Conservation (phyloP, 192 early-diverging fungal genomes). For the Linnemannia schmuckeri region DNA sequence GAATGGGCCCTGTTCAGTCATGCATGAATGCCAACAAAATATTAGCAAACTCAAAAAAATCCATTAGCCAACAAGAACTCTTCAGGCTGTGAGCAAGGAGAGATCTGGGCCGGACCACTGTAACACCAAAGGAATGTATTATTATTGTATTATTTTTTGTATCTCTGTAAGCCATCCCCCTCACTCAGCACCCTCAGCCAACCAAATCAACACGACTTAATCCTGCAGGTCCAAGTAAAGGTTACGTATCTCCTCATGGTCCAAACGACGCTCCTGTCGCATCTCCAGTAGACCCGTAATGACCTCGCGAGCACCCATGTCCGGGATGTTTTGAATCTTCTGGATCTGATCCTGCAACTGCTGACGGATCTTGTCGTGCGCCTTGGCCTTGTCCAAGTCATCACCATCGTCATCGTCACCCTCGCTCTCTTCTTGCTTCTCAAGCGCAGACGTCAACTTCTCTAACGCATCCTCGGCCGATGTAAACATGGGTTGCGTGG, state of each 20-base stretch:
- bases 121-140: neutral
- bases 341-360: conserved; percentile 38
- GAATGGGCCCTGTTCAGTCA: no score
- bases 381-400: conserved; percentile 34
- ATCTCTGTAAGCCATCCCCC: neutral
- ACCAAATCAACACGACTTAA: neutral
- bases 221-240: conserved; percentile 25
- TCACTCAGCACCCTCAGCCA: neutral
- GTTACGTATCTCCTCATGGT: conserved; percentile 30
- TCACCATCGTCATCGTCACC: conserved; percentile 13
- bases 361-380: conserved; percentile 26
- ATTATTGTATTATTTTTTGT: conserved; percentile 6
- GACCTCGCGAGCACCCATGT: conserved; percentile 31
- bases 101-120: neutral
- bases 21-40: no score
- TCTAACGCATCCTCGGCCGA: conserved; percentile 35
- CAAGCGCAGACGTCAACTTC: conserved; percentile 37
- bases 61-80: no score
- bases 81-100: no score
- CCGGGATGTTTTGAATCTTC: conserved; percentile 39
- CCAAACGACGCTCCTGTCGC: conserved; percentile 33
- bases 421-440: conserved; percentile 4
- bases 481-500: conserved; percentile 36
- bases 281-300: conserved; percentile 44
- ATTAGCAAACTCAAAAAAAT: no score